These are phyloP conservation scores for Sideroxylon spinosum DNA, from an alignment of 179 eudicot genomes.

Conservation along the genomic window DNA sequence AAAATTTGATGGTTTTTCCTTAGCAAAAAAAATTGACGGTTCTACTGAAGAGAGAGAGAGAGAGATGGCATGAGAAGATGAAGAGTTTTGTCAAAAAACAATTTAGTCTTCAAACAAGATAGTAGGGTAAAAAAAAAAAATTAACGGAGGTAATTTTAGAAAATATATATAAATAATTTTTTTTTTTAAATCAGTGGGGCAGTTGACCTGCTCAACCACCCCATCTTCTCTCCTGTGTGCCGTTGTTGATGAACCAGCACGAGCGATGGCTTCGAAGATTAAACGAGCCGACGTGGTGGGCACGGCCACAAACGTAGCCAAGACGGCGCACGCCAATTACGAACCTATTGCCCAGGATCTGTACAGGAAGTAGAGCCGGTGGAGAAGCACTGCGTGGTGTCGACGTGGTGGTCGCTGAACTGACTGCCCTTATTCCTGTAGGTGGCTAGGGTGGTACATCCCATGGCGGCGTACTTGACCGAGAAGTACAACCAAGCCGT, in stretches of 20 bases:
- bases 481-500: slow-evolving; percentile 50
- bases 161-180: too few relatives aligned
- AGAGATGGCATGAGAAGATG: too few relatives aligned
- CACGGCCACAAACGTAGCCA: slow-evolving; percentile 27
- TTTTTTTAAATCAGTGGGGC: too few relatives aligned
- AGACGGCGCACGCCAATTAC: slow-evolving; percentile 29
- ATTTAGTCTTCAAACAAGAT: too few relatives aligned
- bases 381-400: slow-evolving; percentile 40
- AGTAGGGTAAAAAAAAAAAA: too few relatives aligned
- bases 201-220: too few relatives aligned
- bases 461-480: slow-evolving; percentile 43
- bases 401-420: slow-evolving; percentile 42
- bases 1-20: too few relatives aligned
- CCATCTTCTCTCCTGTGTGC: too few relatives aligned
- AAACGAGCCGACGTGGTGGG: slow-evolving; percentile 20
- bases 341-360: slow-evolving; percentile 43
- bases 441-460: slow-evolving; percentile 43
- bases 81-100: too few relatives aligned
- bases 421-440: slow-evolving; percentile 49
- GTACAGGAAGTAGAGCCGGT: slow-evolving; percentile 48
- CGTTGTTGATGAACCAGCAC: slow-evolving; percentile 37
- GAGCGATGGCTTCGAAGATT: slow-evolving; percentile 34
- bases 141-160: too few relatives aligned
- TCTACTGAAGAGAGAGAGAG: too few relatives aligned
- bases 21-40: too few relatives aligned